These are phyloP conservation scores for Penicillium sp. DNA, from an alignment of 2,329 filamentous ascomycete genomes.

Conservation along the genomic window DNA sequence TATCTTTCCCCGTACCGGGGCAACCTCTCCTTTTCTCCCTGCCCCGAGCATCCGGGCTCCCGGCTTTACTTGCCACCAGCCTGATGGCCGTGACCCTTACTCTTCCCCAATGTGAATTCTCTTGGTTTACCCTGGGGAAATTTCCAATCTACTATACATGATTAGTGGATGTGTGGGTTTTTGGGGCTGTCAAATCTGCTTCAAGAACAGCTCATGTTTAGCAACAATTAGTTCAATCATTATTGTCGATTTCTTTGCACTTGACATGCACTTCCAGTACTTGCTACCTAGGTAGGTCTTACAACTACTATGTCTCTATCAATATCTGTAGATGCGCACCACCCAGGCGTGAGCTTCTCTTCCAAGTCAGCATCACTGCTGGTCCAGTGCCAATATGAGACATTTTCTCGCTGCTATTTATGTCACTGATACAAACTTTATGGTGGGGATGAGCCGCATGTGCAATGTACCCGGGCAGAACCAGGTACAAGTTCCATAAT, in stretches of 20 bases:
- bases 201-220: too few species aligned
- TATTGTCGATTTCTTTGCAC: too few species aligned
- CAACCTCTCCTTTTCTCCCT: constrained; percentile 24
- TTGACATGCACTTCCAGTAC: too few species aligned
- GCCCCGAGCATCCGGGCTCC: constrained; percentile 31
- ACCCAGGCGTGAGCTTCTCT: too few species aligned
- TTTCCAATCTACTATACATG: constrained; percentile 4
- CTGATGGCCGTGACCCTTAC: background rate
- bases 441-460: constrained; percentile 20
- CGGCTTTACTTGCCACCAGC: constrained; percentile 15
- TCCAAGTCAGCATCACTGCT: too few species aligned
- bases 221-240: too few species aligned
- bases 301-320: too few species aligned
- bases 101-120: background rate
- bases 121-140: constrained; percentile 1
- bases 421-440: constrained; percentile 22
- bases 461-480: constrained; percentile 18
- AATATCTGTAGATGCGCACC: too few species aligned
- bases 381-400: constrained; percentile 16
- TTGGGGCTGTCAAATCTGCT: too few species aligned
- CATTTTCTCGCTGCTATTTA: constrained; percentile 18
- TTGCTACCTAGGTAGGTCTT: too few species aligned
- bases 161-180: constrained; percentile 6
- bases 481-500: constrained; percentile 14
- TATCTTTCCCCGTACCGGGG: constrained; percentile 26